These are phyloP conservation scores for Fusarium sp. DNA, from an alignment of 2,329 filamentous ascomycete species.

Conservation along the genomic window DNA sequence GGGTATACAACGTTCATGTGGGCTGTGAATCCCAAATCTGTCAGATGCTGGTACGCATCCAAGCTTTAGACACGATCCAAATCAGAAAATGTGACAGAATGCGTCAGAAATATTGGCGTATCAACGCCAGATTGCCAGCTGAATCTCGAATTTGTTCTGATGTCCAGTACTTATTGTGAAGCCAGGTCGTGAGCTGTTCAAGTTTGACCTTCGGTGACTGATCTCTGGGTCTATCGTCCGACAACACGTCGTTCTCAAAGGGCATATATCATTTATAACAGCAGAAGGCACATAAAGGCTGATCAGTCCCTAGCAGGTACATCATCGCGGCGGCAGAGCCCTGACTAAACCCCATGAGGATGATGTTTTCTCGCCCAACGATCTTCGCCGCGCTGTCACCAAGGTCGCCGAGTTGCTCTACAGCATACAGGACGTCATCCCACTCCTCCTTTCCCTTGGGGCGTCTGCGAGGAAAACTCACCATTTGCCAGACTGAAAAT, in stretches of 20 bases:
- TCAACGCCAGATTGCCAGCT: neutral
- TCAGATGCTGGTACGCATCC: neutral
- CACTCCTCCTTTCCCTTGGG: neutral
- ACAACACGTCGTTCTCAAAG: neutral
- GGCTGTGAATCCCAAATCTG: neutral
- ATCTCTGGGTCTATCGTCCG: neutral
- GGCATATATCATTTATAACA: slow-evolving; percentile 11
- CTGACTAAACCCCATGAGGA: slow-evolving; percentile 14
- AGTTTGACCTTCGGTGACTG: neutral
- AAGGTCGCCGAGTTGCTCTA: neutral
- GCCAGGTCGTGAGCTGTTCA: neutral
- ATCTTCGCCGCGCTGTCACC: neutral
- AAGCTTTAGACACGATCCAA: neutral
- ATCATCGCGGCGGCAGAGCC: slow-evolving; percentile 7
- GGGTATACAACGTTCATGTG: neutral
- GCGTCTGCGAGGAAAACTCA: neutral
- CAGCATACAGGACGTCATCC: neutral
- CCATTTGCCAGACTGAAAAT: neutral
- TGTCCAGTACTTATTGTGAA: neutral
- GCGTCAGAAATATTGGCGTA: neutral
- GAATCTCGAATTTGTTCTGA: neutral
- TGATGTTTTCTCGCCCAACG: slow-evolving; percentile 2
- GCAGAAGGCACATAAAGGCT: slow-evolving; percentile 12
- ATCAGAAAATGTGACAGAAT: neutral
- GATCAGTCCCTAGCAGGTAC: neutral